These are phyloP conservation scores for Diaporthe vaccinii DNA, from an alignment of 2,329 filamentous ascomycete genomes.

Conservation along the genomic window DNA sequence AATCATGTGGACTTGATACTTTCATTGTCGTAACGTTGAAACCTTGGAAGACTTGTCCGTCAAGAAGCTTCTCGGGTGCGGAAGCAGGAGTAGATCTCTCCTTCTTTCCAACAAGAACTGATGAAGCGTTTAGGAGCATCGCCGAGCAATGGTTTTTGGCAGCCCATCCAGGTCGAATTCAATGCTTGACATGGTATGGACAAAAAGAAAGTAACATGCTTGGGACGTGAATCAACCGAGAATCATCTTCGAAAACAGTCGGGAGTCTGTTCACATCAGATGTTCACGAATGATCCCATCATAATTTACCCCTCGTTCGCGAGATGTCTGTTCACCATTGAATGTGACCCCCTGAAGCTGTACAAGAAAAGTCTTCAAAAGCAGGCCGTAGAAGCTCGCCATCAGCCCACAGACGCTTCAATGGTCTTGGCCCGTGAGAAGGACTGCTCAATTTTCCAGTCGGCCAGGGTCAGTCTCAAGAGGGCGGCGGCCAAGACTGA, in stretches of 20 bases:
- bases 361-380: not conserved
- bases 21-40: not conserved
- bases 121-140: not conserved
- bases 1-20: not conserved
- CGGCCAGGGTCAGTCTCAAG: slow-evolving; percentile 7
- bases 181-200: not conserved
- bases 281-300: not conserved
- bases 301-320: not conserved
- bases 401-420: not conserved
- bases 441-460: not conserved
- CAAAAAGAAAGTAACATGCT: not conserved
- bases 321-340: not conserved
- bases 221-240: not conserved
- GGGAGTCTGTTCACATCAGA: not conserved
- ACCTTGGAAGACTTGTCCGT: not conserved
- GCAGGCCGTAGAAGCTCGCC: not conserved
- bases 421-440: not conserved
- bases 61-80: not conserved
- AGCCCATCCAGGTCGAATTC: not conserved
- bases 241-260: not conserved
- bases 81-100: not conserved
- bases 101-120: not conserved
- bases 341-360: not conserved
- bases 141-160: too few relatives aligned
- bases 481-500: slow-evolving; percentile 8